Evolutionary conservation across 768 basidiomycete genomes (phyloP), one percentile per base, ranked within the genome.

Genomic region (Lentinula raphanica): DNA sequence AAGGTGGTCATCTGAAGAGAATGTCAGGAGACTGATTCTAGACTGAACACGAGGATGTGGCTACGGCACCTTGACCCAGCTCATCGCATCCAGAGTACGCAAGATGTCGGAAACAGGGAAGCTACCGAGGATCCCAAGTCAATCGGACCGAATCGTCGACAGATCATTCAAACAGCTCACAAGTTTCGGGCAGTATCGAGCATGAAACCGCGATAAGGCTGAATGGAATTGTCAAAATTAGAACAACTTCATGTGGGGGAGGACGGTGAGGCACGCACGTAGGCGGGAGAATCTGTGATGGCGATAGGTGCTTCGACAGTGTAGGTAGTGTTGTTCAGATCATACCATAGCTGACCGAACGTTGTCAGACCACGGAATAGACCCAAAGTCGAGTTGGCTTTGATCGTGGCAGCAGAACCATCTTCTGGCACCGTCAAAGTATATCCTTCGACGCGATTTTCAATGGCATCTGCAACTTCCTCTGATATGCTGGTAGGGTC

Each of bases 111-210:
- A 45, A 3, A 87, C 82, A 3, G 84, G 76, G 69, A 85, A 87
- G 69, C 84, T 87, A 58, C 6, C 23, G n/a, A 23, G 21, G 21
- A 39, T 36, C 23, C 13, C 19, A 7, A 57, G 36, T 29, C n/a
- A 15, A 48, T 28, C 6, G 46, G 25, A 21, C 15, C 1, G 21
- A 1, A 45, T 1, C 13, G 1, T 29, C n/a, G 15, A 1, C 46
- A 13, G 46, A 48, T 28, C 28, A 48, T 25, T 28, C 17, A 13
- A 28, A 17, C 46, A 28, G 71, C 85, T 58, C 64, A 87, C 84
- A 75, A 94, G 71, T 92, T 87, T 25, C 91, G 75, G 1, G 90
- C 76, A 0, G 91, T 93, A 67, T 94, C 92, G 11, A 94, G 78
- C 82, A 92, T 82, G 58, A 92, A 77, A 8, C 87, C 90, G 19